phyloP scores from a whole-genome alignment of 2,329 filamentous ascomycete genomes.

The Aspergillus proliferans region DNA sequence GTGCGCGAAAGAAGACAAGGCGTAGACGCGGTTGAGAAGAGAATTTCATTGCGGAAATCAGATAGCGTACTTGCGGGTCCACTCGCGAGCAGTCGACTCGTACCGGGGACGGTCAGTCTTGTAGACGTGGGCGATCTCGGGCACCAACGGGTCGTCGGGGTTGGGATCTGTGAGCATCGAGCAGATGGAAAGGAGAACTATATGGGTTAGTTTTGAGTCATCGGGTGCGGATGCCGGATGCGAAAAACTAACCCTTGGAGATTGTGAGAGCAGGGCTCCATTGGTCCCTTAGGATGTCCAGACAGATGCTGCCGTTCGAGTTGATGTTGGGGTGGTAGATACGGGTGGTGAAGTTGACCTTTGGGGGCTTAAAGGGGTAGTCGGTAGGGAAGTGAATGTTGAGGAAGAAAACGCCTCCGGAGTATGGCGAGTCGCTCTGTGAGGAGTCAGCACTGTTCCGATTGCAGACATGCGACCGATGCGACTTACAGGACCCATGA shows the following conservation, averaged over 20 bases:
- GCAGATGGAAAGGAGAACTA: constrained; percentile 96
- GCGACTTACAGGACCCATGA: constrained; percentile 90
- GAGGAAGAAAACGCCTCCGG: constrained; percentile 97
- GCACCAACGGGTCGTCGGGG: constrained; percentile 96
- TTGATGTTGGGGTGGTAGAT: constrained; percentile 99
- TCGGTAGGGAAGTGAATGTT: constrained; percentile 99
- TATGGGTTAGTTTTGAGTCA: neutral
- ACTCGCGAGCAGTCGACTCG: constrained; percentile 93
- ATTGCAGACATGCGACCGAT: constrained; percentile 1
- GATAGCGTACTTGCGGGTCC: constrained; percentile 99
- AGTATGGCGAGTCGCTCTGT: constrained; percentile 92
- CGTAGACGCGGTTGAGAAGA: constrained; percentile 22
- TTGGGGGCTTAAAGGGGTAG: constrained; percentile 99
- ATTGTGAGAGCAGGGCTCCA: constrained; percentile 99
- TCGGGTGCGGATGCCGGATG: neutral
- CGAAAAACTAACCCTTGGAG: constrained; percentile 71
- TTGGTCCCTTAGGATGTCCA: constrained; percentile 97
- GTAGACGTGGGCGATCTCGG: constrained; percentile 99
- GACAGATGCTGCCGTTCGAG: constrained; percentile 97
- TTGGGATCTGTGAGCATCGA: constrained; percentile 99
- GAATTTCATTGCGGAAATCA: constrained; percentile 42
- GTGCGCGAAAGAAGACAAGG: constrained; percentile 21
- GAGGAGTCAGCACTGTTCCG: constrained; percentile 23
- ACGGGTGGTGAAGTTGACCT: constrained; percentile 99
- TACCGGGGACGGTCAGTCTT: constrained; percentile 96